phyloP scores from a whole-genome alignment of 768 basidiomycete species.

The Kwoniella botswanensis region DNA sequence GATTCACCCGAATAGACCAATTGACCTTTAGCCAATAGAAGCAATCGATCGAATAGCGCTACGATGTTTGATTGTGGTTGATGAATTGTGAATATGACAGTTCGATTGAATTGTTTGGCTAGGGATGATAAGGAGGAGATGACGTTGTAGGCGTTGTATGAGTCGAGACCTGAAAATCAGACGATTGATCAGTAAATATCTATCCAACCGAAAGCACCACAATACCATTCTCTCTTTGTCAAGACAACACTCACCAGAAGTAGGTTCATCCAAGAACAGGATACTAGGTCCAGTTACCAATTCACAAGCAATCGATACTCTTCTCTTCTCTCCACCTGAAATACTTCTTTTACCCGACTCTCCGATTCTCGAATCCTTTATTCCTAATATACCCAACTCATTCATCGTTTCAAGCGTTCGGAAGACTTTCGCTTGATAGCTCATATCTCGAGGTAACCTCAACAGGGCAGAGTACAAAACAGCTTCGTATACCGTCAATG shows the following conservation, averaged over 20 bases:
- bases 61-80: conserved; percentile 98
- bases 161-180: conserved; percentile 72
- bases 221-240: too few species aligned
- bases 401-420: conserved; percentile 94
- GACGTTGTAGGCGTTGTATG: conserved; percentile 95
- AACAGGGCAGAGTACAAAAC: conserved; percentile 90
- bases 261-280: conserved; percentile 95
- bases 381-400: conserved; percentile 88
- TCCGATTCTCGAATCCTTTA: conserved; percentile 88
- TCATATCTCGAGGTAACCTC: conserved; percentile 92
- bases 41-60: conserved; percentile 87
- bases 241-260: conserved; percentile 70
- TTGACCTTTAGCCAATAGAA: conserved; percentile 82
- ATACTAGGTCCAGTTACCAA: conserved; percentile 96
- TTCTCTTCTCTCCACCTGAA: conserved; percentile 94
- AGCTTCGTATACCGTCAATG: conserved; percentile 97
- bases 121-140: conserved; percentile 84
- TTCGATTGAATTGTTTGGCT: conserved; percentile 86
- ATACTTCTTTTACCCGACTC: conserved; percentile 85
- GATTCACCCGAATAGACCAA: conserved; percentile 83
- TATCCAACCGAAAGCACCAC: too few species aligned
- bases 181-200: conserved; percentile 11
- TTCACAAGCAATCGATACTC: conserved; percentile 97
- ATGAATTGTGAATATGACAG: conserved; percentile 96
- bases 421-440: conserved; percentile 89